phyloP scores from a whole-genome alignment of 345 rosid genomes.

The Clausena lansium region DNA sequence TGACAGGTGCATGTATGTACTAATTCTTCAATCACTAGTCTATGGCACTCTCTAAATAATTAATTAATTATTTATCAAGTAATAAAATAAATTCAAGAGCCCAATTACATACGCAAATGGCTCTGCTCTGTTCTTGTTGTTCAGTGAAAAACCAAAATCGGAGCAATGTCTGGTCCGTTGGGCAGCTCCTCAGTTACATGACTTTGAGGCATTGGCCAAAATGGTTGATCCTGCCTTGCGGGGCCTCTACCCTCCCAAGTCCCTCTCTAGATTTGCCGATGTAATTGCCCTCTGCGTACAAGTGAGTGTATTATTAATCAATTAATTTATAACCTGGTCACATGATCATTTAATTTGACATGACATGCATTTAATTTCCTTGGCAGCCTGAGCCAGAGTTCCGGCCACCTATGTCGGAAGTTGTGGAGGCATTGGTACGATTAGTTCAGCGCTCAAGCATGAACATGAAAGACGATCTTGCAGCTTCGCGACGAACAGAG shows the following conservation, averaged over 20 bases:
- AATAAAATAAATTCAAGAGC: too few relatives aligned
- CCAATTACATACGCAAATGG: not conserved
- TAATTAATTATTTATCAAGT: too few relatives aligned
- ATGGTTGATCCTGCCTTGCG: slow-evolving; percentile 94
- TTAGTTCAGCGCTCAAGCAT: slow-evolving; percentile 57
- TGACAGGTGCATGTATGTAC: slow-evolving; percentile 45
- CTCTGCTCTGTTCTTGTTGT: not conserved
- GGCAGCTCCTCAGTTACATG: slow-evolving; percentile 79
- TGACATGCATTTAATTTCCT: not conserved
- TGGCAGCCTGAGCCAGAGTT: slow-evolving; percentile 70
- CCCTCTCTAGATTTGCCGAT: slow-evolving; percentile 78
- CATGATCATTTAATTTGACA: too few relatives aligned
- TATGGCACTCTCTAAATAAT: too few relatives aligned
- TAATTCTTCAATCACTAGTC: too few relatives aligned
- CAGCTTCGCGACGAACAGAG: slow-evolving; percentile 46
- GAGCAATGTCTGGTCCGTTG: slow-evolving; percentile 83
- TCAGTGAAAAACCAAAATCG: slow-evolving; percentile 58
- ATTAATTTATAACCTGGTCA: too few relatives aligned
- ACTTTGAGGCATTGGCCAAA: slow-evolving; percentile 53
- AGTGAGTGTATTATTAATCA: slow-evolving; percentile 30
- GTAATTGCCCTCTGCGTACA: slow-evolving; percentile 78
- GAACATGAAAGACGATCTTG: slow-evolving; percentile 53
- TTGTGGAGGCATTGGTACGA: slow-evolving; percentile 76
- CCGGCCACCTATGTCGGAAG: slow-evolving; percentile 85
- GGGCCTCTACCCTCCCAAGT: slow-evolving; percentile 81